These are phyloP conservation scores for Punctularia strigosozonata DNA, from an alignment of 768 basidiomycete species.

Conservation along the genomic window DNA sequence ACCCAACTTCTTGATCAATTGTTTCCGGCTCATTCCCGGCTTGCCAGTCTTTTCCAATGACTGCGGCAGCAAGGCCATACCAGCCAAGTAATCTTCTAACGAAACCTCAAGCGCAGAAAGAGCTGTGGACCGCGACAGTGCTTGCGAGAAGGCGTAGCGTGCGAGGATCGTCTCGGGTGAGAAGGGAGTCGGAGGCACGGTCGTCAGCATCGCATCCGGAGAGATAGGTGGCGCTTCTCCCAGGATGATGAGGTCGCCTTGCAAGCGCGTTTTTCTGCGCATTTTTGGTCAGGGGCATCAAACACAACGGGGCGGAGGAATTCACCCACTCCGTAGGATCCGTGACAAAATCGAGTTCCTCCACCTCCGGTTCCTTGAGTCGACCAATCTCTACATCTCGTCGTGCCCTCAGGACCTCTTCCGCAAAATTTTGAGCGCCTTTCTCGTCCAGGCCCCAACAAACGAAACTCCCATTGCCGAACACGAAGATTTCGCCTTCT, in stretches of 20 bases:
- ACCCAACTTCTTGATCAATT: slow-evolving; percentile 87
- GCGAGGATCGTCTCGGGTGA: slow-evolving; percentile 66
- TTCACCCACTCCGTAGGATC: slow-evolving; percentile 73
- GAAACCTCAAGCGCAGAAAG: slow-evolving; percentile 80
- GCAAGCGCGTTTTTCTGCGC: slow-evolving; percentile 68
- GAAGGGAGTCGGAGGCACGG: slow-evolving; percentile 50
- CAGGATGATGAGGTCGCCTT: slow-evolving; percentile 87
- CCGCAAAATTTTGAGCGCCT: slow-evolving; percentile 58
- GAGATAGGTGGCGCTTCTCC: slow-evolving; percentile 57
- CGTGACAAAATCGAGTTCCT: slow-evolving; percentile 86
- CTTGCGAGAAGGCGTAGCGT: slow-evolving; percentile 87
- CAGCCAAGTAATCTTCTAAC: slow-evolving; percentile 72
- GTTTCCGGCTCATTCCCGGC: slow-evolving; percentile 69
- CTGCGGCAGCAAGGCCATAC: slow-evolving; percentile 71
- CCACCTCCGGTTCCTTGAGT: slow-evolving; percentile 64
- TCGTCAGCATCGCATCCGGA: slow-evolving; percentile 32
- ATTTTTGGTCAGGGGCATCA: slow-evolving; percentile 4
- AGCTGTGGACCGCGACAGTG: slow-evolving; percentile 79
- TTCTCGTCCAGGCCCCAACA: slow-evolving; percentile 80
- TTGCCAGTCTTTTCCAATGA: slow-evolving; percentile 69
- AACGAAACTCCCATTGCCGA: slow-evolving; percentile 80
- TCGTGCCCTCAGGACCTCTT: slow-evolving; percentile 46
- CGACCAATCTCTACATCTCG: slow-evolving; percentile 60
- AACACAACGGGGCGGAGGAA: background rate
- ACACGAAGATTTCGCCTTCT: slow-evolving; percentile 81